Evolutionary conservation across 345 rosid species (phyloP).

Genomic region (Cardamine occulta): DNA sequence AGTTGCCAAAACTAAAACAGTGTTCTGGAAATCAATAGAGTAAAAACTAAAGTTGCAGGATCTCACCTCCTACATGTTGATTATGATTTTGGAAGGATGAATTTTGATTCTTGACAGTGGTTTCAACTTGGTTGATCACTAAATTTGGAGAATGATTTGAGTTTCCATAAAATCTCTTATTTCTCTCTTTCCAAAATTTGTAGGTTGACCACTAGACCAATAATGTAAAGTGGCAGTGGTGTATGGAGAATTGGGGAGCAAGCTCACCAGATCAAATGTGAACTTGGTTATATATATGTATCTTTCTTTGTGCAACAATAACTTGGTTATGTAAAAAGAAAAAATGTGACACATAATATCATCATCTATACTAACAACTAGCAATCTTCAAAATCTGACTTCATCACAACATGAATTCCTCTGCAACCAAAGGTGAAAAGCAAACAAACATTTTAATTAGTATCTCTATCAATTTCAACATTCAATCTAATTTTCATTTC

Average conservation of each 20-base stretch:
- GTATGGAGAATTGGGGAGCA: too few species aligned
- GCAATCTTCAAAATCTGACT: too few species aligned
- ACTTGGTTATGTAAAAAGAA: too few species aligned
- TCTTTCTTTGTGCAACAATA: too few species aligned
- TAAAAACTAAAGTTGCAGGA: neutral
- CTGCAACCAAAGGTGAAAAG: neutral
- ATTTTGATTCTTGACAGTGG: neutral
- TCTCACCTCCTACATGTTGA: neutral
- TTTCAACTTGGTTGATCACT: neutral
- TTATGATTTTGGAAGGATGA: neutral
- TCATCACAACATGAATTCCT: too few species aligned
- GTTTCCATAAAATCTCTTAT: too few species aligned
- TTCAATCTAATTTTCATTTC: neutral
- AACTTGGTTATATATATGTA: too few species aligned
- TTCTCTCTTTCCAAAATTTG: neutral
- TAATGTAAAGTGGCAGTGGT: too few species aligned
- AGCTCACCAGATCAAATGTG: too few species aligned
- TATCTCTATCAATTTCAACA: neutral
- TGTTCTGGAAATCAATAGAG: neutral
- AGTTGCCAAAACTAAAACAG: neutral
- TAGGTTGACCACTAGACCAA: neutral
- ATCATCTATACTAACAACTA: too few species aligned
- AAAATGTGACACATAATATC: too few species aligned
- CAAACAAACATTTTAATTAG: neutral
- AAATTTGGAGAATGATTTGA: neutral